Conservation (phyloP, 2,329 filamentous ascomycete species). For the Lecanicillium sp. region DNA sequence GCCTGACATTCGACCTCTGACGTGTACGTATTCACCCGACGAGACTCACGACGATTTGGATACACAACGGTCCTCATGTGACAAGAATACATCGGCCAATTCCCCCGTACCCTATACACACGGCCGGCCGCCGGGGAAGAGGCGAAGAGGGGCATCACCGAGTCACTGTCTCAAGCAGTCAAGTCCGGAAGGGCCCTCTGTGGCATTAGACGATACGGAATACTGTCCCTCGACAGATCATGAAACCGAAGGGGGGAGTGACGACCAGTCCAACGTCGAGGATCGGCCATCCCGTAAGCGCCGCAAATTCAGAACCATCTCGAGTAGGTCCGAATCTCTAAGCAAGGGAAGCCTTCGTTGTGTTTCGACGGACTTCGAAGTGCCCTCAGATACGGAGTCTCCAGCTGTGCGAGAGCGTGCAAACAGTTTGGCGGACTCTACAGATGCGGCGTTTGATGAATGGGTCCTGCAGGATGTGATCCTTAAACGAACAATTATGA, state of each 20-base stretch:
- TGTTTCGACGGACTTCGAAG: not conserved
- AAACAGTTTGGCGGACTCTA: not conserved
- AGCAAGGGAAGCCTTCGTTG: not conserved
- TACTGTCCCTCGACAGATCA: constrained; percentile 1
- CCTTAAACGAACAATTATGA: constrained; percentile 9
- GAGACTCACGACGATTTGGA: not conserved
- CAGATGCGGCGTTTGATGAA: constrained; percentile 6
- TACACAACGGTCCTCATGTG: not conserved
- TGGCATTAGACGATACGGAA: not conserved
- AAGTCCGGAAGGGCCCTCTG: not conserved
- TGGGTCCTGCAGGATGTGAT: constrained; percentile 8
- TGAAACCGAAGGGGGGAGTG: not conserved
- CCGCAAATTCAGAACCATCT: not conserved
- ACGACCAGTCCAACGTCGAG: not conserved
- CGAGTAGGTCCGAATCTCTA: not conserved
- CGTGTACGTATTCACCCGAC: not conserved
- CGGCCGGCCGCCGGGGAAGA: not conserved
- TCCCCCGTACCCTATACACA: not conserved
- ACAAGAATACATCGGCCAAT: not conserved
- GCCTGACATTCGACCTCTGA: not conserved
- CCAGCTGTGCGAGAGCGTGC: not conserved
- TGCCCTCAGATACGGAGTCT: not conserved
- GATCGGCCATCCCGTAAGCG: not conserved
- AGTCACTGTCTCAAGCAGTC: not conserved
- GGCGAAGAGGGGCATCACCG: not conserved